phyloP scores from a whole-genome alignment of 257 asterid genomes.

The Salvia miltiorrhiza region DNA sequence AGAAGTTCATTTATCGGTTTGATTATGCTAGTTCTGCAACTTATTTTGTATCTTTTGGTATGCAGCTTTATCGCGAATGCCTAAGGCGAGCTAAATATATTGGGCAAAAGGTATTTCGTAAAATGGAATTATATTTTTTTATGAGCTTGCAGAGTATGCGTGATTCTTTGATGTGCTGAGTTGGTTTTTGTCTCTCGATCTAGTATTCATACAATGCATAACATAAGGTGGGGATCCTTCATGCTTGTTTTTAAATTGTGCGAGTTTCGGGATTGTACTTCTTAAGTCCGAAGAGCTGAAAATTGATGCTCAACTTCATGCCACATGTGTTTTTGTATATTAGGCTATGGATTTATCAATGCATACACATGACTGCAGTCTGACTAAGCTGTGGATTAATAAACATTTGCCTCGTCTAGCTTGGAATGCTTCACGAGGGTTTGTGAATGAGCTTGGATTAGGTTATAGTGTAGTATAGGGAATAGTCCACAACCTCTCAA shows the following conservation, averaged over 20 bases:
- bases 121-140: not conserved
- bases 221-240: not conserved
- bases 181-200: not conserved
- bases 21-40: not conserved
- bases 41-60: slow-evolving; percentile 4
- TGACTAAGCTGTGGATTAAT: not conserved
- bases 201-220: not conserved
- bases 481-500: not conserved
- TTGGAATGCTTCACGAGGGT: slow-evolving; percentile 13
- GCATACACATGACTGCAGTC: not conserved
- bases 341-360: not conserved
- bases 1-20: not conserved
- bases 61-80: slow-evolving; percentile 92
- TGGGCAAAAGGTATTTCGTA: slow-evolving; percentile 65
- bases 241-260: not conserved
- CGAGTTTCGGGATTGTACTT: not conserved
- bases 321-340: not conserved
- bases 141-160: not conserved
- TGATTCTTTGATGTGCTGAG: slow-evolving; percentile 12
- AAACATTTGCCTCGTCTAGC: slow-evolving; percentile 1
- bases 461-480: not conserved
- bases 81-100: slow-evolving; percentile 85
- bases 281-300: not conserved
- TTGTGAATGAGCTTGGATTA: slow-evolving; percentile 7
- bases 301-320: slow-evolving; percentile 1